Evolutionary conservation across 257 asterid species (phyloP).

Genomic region (Capsicum baccatum): DNA sequence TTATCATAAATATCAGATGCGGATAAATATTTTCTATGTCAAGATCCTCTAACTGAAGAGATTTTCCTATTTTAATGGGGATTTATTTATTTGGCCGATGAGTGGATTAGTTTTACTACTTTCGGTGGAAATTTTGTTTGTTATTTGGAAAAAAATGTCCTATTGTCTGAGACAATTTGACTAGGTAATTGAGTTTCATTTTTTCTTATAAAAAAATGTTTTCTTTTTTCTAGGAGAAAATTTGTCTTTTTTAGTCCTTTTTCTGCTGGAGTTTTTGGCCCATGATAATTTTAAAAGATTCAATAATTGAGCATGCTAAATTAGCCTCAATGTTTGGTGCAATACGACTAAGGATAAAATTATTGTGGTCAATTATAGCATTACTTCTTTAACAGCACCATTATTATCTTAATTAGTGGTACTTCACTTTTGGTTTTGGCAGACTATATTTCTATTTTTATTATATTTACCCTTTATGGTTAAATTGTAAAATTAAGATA

Average conservation of each 20-base stretch:
- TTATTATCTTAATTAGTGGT: constrained; percentile 8
- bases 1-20: not conserved
- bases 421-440: constrained; percentile 16
- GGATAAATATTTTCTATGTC: not conserved
- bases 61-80: not conserved
- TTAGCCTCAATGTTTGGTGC: constrained; percentile 12
- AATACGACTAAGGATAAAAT: constrained; percentile 11
- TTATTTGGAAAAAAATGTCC: constrained; percentile 7
- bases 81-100: not conserved
- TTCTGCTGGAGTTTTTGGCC: not conserved
- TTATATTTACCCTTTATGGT: not conserved
- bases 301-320: constrained; percentile 32
- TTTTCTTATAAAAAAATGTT: not conserved
- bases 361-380: constrained; percentile 17
- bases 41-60: not conserved
- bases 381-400: constrained; percentile 15
- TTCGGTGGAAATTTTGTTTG: constrained; percentile 23
- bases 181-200: not conserved
- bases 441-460: not conserved
- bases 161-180: not conserved
- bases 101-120: constrained; percentile 13
- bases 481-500: constrained; percentile 7
- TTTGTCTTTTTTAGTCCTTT: not conserved
- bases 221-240: not conserved
- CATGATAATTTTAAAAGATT: not conserved